phyloP scores from a whole-genome alignment of 768 basidiomycete species.

The Mycena galopus region DNA sequence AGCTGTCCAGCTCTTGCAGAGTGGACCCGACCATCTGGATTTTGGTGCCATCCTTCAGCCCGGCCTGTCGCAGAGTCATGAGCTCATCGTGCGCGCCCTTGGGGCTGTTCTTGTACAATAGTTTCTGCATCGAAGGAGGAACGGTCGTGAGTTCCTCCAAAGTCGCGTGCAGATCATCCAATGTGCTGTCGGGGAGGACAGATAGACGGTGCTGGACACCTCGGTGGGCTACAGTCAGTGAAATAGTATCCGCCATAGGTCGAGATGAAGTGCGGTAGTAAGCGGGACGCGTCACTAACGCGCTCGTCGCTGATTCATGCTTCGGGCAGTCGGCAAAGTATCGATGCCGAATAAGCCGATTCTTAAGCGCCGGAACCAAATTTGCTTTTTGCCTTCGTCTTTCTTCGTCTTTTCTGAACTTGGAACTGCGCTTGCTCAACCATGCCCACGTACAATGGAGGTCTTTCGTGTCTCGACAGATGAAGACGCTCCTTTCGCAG shows the following conservation, averaged over 20 bases:
- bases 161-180: slow-evolving; percentile 62
- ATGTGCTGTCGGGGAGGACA: slow-evolving; percentile 61
- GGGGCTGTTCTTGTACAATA: slow-evolving; percentile 74
- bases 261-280: not conserved
- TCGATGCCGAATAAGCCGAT: too few relatives aligned
- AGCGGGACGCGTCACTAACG: not conserved
- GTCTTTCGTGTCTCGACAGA: too few relatives aligned
- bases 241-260: slow-evolving; percentile 31
- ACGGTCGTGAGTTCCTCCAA: slow-evolving; percentile 77
- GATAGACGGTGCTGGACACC: slow-evolving; percentile 63
- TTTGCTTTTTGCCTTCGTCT: too few relatives aligned
- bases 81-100: slow-evolving; percentile 45
- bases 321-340: too few relatives aligned
- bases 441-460: too few relatives aligned
- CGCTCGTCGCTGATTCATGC: too few relatives aligned
- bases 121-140: slow-evolving; percentile 75
- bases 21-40: slow-evolving; percentile 82
- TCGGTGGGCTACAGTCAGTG: slow-evolving; percentile 58
- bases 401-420: too few relatives aligned
- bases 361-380: too few relatives aligned
- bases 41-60: slow-evolving; percentile 75
- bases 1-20: slow-evolving; percentile 62
- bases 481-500: too few relatives aligned
- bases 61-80: slow-evolving; percentile 55
- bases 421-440: too few relatives aligned